phyloP scores from a whole-genome alignment of 2,329 filamentous ascomycete genomes.

The Calonectria ilicicola region DNA sequence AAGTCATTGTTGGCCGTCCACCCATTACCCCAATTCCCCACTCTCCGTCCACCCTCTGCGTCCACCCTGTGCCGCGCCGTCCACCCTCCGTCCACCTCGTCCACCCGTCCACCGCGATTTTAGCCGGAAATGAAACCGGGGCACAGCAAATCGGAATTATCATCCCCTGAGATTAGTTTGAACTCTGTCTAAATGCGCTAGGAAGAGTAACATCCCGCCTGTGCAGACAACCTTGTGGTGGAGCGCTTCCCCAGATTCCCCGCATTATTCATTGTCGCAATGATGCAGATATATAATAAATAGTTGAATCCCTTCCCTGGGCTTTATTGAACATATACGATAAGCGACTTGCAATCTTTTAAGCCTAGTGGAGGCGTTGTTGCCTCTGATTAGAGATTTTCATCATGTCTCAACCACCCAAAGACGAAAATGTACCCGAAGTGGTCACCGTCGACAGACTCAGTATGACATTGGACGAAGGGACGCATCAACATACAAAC shows the following conservation, averaged over 20 bases:
- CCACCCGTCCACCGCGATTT: not conserved
- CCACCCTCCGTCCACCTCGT: not conserved
- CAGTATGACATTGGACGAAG: not conserved
- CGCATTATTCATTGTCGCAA: not conserved
- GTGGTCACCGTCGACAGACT: not conserved
- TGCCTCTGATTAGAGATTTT: not conserved
- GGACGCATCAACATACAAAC: not conserved
- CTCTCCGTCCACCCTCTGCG: not conserved
- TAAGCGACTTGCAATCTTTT: not conserved
- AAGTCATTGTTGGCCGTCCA: not conserved
- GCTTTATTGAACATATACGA: no score
- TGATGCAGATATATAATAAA: not conserved
- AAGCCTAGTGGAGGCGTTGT: not conserved
- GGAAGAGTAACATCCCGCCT: not conserved
- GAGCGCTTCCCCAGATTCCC: not conserved
- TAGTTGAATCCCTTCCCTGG: not conserved
- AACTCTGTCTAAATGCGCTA: not conserved
- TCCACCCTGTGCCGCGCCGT: no score
- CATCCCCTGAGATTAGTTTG: not conserved
- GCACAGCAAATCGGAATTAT: not conserved
- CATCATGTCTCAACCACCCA: not conserved
- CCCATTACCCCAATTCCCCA: not conserved
- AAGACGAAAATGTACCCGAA: not conserved
- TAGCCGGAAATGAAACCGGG: not conserved
- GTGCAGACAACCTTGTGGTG: not conserved